Conservation (phyloP, 306 rosid genomes). For the Lathyrus oleraceus region DNA sequence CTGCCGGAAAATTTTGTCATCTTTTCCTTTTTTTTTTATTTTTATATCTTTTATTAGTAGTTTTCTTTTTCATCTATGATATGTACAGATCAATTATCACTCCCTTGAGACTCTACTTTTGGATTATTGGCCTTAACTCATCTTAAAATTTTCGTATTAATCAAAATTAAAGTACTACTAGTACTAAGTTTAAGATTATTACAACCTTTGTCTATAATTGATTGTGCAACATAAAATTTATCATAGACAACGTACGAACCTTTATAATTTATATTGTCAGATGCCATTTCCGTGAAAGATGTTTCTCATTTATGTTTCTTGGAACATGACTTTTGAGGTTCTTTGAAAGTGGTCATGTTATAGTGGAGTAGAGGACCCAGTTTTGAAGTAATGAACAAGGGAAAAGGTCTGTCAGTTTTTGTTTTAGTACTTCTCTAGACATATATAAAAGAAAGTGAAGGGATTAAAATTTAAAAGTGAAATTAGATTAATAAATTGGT, state of each 20-base stretch:
- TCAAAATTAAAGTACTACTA: too few species aligned
- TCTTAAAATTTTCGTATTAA: conserved; percentile 15
- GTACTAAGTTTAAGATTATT: too few species aligned
- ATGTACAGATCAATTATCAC: conserved; percentile 62
- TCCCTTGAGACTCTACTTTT: conserved; percentile 40
- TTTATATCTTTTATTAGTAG: conserved; percentile 26
- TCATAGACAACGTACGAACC: neutral
- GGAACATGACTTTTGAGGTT: conserved; percentile 28
- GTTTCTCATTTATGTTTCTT: neutral
- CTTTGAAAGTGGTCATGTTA: conserved; percentile 34
- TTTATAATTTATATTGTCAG: neutral
- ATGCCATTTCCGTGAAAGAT: neutral
- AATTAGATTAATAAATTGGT: too few species aligned
- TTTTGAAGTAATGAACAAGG: conserved; percentile 29
- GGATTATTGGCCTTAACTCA: conserved; percentile 12
- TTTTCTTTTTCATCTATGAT: conserved; percentile 25
- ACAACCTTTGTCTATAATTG: too few species aligned
- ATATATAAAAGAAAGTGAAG: conserved; percentile 6
- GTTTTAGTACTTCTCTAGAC: neutral
- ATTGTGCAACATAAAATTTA: neutral
- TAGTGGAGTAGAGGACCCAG: conserved; percentile 16
- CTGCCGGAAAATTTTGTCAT: conserved; percentile 85
- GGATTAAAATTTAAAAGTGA: conserved; percentile 24
- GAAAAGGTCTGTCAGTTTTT: conserved; percentile 42
- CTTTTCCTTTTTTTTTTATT: conserved; percentile 33